Conservation (phyloP, 345 rosid species). For the Eucalyptus tenuipes region DNA sequence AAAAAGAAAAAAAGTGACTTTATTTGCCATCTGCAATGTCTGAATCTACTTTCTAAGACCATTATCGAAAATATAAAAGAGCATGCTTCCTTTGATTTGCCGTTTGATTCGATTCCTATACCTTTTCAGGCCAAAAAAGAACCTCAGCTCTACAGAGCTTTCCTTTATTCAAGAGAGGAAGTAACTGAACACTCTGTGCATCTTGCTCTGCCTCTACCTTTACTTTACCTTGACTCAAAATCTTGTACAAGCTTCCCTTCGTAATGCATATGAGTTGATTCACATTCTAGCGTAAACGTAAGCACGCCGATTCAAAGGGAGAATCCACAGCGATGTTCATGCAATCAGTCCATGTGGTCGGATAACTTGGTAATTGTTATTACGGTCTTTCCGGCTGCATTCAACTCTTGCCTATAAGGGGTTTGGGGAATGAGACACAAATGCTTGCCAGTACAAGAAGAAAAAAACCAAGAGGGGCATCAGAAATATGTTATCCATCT, state of each 20-base stretch:
- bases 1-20: background rate
- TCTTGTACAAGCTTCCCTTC: background rate
- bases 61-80: background rate
- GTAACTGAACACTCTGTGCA: background rate
- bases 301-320: background rate
- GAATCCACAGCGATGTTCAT: background rate
- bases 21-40: background rate
- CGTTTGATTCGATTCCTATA: background rate
- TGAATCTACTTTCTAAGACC: background rate
- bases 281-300: background rate
- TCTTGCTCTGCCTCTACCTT: background rate
- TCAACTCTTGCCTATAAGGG: background rate
- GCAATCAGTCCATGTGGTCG: background rate
- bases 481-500: background rate
- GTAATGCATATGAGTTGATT: background rate
- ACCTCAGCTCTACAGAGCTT: background rate
- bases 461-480: background rate
- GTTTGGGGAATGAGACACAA: background rate
- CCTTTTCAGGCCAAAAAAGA: background rate
- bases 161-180: background rate
- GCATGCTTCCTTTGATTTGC: background rate
- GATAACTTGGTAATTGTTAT: background rate
- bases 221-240: background rate
- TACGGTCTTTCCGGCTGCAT: background rate
- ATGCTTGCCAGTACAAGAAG: background rate